These are phyloP conservation scores for Nasturtium officinale DNA, from an alignment of 345 rosid genomes.

Conservation along the genomic window DNA sequence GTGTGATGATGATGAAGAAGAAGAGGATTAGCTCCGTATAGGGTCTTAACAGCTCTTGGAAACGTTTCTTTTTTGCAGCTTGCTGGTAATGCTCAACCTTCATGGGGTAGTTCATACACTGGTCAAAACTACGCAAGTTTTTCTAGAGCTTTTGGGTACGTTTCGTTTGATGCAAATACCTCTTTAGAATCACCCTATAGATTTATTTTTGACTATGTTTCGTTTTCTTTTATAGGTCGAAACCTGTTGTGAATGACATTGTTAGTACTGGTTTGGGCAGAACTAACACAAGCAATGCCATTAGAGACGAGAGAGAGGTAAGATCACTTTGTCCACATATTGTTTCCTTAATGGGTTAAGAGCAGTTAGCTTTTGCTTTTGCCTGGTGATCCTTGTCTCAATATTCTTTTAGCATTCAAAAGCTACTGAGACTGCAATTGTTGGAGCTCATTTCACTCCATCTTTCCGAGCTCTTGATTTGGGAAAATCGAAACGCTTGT, in stretches of 20 bases:
- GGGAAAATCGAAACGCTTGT: conserved; percentile 34
- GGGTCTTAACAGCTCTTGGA: background rate
- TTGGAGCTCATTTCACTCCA: conserved; percentile 18
- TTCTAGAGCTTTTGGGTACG: conserved; percentile 38
- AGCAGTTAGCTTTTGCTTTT: conserved; percentile 18
- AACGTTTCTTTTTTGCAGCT: conserved; percentile 34
- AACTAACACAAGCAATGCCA: conserved; percentile 26
- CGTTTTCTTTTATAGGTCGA: conserved; percentile 18
- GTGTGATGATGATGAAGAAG: conserved; percentile 11
- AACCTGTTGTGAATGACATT: conserved; percentile 36
- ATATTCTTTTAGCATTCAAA: conserved; percentile 18
- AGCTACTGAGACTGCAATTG: conserved; percentile 21
- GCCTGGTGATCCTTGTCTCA: background rate
- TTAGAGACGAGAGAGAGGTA: conserved; percentile 40
- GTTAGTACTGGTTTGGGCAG: conserved; percentile 35
- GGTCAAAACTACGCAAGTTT: conserved; percentile 39
- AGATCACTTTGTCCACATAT: background rate
- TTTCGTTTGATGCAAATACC: background rate
- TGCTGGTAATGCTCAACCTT: conserved; percentile 41
- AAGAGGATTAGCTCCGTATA: background rate
- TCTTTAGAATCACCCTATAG: background rate
- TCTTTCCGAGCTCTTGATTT: conserved; percentile 37
- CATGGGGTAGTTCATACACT: conserved; percentile 26
- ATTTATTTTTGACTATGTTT: background rate
- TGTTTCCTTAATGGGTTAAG: background rate